A percentile compares a stretch with the other conserved stretches of the same genome.
Conservation (phyloP, 1,139 yeast species). For the Yamadazyma taylorii region DNA sequence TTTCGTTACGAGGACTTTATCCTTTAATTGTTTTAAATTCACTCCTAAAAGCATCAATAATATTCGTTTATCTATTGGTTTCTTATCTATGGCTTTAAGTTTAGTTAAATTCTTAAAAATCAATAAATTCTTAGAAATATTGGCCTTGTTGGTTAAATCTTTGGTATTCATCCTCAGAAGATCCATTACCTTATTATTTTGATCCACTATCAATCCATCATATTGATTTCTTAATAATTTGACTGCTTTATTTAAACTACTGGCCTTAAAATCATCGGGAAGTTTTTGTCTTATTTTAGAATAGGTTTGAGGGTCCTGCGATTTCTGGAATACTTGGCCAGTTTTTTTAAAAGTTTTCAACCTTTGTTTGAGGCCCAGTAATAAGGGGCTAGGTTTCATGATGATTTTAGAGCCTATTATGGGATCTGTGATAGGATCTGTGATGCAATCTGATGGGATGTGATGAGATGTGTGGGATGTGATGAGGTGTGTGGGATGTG, state of each 20-base stretch:
- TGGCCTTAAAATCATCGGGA: slow-evolving; percentile 9
- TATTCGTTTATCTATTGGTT: slow-evolving; percentile 41
- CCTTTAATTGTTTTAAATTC: slow-evolving; percentile 53
- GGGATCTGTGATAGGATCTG: too few species aligned
- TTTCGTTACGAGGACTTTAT: slow-evolving; percentile 53
- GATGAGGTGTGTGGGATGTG: slow-evolving; percentile 1
- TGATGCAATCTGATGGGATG: neutral
- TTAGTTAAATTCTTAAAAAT: slow-evolving; percentile 33
- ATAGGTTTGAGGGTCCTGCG: neutral
- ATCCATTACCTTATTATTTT: slow-evolving; percentile 14
- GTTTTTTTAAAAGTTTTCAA: slow-evolving; percentile 29
- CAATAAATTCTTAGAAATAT: slow-evolving; percentile 9
- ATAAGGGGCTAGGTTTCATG: slow-evolving; percentile 5
- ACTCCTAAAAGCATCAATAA: slow-evolving; percentile 57
- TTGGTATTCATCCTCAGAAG: slow-evolving; percentile 13
- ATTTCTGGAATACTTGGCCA: slow-evolving; percentile 22
- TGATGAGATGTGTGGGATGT: neutral
- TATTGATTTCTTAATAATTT: slow-evolving; percentile 18
- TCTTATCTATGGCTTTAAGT: slow-evolving; percentile 25
- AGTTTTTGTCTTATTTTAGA: neutral
- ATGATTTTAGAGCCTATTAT: neutral
- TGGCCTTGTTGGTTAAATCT: slow-evolving; percentile 7
- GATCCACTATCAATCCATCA: slow-evolving; percentile 19
- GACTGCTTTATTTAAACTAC: slow-evolving; percentile 22
- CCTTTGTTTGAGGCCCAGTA: slow-evolving; percentile 21